Evolutionary conservation across 208 protist species (phyloP).

Genomic region (Blastocrithidia nonstop): DNA sequence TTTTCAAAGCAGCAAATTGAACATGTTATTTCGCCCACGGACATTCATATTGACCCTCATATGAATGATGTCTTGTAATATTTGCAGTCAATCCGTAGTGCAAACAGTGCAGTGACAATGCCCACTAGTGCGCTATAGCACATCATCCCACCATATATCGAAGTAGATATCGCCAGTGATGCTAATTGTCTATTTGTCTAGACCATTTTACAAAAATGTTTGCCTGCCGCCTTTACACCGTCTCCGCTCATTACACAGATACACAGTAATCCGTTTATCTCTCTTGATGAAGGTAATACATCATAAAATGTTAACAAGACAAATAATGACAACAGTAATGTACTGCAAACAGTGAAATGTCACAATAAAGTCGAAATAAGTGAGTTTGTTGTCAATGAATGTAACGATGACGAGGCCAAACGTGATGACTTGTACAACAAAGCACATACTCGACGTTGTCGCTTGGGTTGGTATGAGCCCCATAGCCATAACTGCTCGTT

Average conservation of each 20-base stretch:
- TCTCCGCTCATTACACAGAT: slow-evolving; percentile 39
- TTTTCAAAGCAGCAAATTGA: slow-evolving; percentile 31
- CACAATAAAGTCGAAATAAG: too few relatives aligned
- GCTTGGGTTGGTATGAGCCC: slow-evolving; percentile 66
- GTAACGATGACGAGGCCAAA: slow-evolving; percentile 23
- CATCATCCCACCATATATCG: slow-evolving; percentile 15
- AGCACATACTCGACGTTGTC: slow-evolving; percentile 17
- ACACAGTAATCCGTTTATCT: slow-evolving; percentile 76
- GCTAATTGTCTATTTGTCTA: slow-evolving; percentile 75
- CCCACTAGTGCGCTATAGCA: not conserved
- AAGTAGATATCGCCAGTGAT: slow-evolving; percentile 75
- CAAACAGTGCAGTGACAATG: slow-evolving; percentile 7
- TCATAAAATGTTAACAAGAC: slow-evolving; percentile 1
- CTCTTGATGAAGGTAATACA: too few relatives aligned
- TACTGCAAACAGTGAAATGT: too few relatives aligned
- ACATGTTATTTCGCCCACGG: slow-evolving; percentile 19
- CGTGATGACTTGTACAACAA: slow-evolving; percentile 31
- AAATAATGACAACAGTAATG: slow-evolving; percentile 6
- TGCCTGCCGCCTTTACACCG: slow-evolving; percentile 29
- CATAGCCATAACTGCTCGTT: slow-evolving; percentile 38
- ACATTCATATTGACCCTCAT: slow-evolving; percentile 27
- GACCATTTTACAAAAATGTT: slow-evolving; percentile 18
- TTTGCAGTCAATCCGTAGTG: slow-evolving; percentile 17
- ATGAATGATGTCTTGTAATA: slow-evolving; percentile 64
- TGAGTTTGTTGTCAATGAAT: slow-evolving; percentile 6